Conservation (phyloP, 2,329 filamentous ascomycete genomes). For the Aspergillus luchuensis region DNA sequence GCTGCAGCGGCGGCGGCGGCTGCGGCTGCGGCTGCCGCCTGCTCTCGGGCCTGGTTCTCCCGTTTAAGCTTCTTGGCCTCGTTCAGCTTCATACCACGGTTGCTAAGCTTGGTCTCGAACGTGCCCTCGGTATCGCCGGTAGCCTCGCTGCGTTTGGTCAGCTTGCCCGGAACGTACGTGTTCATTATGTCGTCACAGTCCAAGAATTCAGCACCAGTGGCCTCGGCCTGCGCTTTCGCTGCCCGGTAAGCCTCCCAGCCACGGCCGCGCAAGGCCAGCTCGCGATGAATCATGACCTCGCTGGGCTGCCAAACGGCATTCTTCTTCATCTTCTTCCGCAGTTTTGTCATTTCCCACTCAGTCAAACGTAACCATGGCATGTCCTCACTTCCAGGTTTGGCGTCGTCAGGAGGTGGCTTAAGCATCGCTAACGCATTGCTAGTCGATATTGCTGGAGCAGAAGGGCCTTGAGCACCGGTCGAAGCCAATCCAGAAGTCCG, state of each 20-base stretch:
- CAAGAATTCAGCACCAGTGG: conserved; percentile 56
- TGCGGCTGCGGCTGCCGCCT: conserved; percentile 42
- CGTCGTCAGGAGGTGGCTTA: conserved; percentile 61
- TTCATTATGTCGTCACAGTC: conserved; percentile 55
- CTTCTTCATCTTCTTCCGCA: conserved; percentile 71
- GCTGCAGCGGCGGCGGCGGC: conserved; percentile 17
- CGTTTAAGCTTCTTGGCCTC: conserved; percentile 64
- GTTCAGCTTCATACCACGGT: conserved; percentile 62
- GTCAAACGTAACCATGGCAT: conserved; percentile 66
- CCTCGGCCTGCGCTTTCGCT: conserved; percentile 55
- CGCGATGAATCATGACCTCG: conserved; percentile 66
- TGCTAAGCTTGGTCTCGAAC: conserved; percentile 57
- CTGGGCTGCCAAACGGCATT: conserved; percentile 70
- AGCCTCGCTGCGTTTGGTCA: conserved; percentile 46
- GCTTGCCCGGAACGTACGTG: conserved; percentile 40
- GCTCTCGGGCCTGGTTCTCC: conserved; percentile 52
- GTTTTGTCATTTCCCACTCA: conserved; percentile 67
- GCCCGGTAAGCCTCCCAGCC: conserved; percentile 53
- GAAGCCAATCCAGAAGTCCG: conserved; percentile 18
- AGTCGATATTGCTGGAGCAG: conserved; percentile 56
- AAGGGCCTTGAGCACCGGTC: conserved; percentile 3
- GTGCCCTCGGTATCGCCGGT: conserved; percentile 38
- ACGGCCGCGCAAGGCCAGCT: conserved; percentile 62
- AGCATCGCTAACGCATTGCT: conserved; percentile 63
- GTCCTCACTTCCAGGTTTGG: conserved; percentile 61